phyloP scores from a whole-genome alignment of 2,329 filamentous ascomycete genomes.

The Aspergillus fumigatus region DNA sequence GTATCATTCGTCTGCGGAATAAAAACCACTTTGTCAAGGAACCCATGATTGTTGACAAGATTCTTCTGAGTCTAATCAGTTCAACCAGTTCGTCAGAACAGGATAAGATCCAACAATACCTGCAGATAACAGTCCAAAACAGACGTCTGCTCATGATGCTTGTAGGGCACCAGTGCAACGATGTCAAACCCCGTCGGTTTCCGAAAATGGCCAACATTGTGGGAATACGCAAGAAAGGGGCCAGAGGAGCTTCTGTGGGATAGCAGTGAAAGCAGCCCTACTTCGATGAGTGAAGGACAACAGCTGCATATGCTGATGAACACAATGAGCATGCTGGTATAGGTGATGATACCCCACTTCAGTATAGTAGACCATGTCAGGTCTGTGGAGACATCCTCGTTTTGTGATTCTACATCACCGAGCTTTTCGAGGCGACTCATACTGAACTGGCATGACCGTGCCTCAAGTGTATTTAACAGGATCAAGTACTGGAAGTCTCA shows the following conservation, averaged over 20 bases:
- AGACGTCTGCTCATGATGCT: constrained; percentile 26
- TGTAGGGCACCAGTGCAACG: constrained; percentile 39
- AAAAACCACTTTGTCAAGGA: constrained; percentile 42
- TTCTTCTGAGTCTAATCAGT: constrained; percentile 30
- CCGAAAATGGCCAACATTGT: constrained; percentile 18
- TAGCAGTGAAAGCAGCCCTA: constrained; percentile 16
- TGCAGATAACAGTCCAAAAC: constrained; percentile 42
- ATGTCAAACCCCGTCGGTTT: constrained; percentile 36
- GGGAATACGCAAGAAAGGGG: constrained; percentile 30
- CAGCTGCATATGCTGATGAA: constrained; percentile 16
- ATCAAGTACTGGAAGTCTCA: background rate
- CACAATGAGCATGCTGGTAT: constrained; percentile 17
- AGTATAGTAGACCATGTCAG: constrained; percentile 18
- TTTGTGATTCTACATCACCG: constrained; percentile 20
- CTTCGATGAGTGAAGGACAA: constrained; percentile 15
- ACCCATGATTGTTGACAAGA: constrained; percentile 35
- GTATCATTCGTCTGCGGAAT: constrained; percentile 36
- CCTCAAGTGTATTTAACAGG: background rate
- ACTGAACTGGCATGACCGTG: constrained; percentile 4
- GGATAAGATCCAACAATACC: constrained; percentile 11
- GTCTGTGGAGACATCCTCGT: constrained; percentile 8
- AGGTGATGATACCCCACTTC: constrained; percentile 20
- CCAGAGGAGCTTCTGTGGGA: constrained; percentile 16
- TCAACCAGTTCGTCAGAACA: background rate
- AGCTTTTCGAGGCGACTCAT: constrained; percentile 16